Base-by-base conservation (phyloP, 179 eudicot species). In the Vitellaria paradoxa region DNA sequence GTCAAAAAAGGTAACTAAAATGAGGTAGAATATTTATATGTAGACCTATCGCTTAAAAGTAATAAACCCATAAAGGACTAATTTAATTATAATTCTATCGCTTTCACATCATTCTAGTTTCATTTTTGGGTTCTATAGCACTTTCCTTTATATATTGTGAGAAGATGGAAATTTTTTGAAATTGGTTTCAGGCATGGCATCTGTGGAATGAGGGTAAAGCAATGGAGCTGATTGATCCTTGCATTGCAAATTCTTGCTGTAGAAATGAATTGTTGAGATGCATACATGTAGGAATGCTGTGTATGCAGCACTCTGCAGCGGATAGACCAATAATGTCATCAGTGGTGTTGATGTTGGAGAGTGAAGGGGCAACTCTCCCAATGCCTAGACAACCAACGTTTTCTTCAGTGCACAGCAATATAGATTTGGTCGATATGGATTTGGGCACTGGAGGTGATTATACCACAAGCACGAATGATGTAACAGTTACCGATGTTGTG, bases 241-340 rank as follows among this genome's bases (percentile, higher is more conserved):
- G 84, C 59, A 81, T 86, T 11, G 40, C 46, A 11, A 70, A 77
- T 56, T 82, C 85, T 24, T 74, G 77, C 74, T 70, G 76, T 26
- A 79, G 37, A 59, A 79, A 76, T 2, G 84, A 84, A 79, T 80
- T 80, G 65, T 40, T 77, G 40, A 86, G 84, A 78, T 86, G 85
- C 76, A 79, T 89, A 57, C 92, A 89, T 75, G 81, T 87, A 65
- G 87, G 85, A 24, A 65, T 89, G 82, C 66, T 89, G 60, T 89
- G 92, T 66, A 85, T 89, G 9, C 92, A 89, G 65, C 86, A 84
- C 70, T 70, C 75, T 1, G 88, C 87, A 49, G 81, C 66, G 17
- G 42, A 78, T 53, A 84, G 92, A 61, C 92, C 92, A 9, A 83
- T 83, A 57, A 87, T 89, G 89, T 77, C 92, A 69, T 77, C 79